Percentiles rank a stretch among this genome's conserved stretches.
Evolutionary conservation across 2,329 filamentous ascomycete genomes (phyloP).

Genomic region (Colletotrichum kahawae): DNA sequence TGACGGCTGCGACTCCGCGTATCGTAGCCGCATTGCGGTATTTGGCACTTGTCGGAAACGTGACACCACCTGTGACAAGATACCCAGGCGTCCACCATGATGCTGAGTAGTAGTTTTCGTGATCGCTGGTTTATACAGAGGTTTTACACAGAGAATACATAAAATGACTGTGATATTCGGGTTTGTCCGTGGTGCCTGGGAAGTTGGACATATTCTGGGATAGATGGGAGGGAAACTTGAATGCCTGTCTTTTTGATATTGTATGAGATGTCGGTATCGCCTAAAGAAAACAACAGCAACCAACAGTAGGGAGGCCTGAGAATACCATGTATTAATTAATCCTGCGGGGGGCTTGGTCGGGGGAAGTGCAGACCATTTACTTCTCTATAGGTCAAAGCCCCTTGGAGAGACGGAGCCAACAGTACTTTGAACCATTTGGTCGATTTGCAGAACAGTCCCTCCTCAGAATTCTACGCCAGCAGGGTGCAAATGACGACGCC

Average conservation of each 20-base stretch:
- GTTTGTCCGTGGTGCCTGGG: background rate
- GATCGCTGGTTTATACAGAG: background rate
- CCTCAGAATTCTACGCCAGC: fast-evolving
- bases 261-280: background rate
- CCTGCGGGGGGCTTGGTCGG: fast-evolving
- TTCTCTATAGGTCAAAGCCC: background rate
- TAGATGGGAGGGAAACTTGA: background rate
- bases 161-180: background rate
- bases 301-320: background rate
- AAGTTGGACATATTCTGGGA: background rate
- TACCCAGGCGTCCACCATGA: background rate
- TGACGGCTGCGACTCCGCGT: background rate
- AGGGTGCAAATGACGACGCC: fast-evolving
- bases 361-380: background rate
- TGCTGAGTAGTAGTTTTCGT: background rate
- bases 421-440: background rate
- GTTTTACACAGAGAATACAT: background rate
- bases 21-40: background rate
- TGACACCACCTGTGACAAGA: background rate
- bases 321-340: background rate
- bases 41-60: background rate
- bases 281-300: background rate
- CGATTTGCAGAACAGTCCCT: background rate
- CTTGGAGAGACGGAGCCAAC: background rate
- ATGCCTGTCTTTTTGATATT: background rate